Evolutionary conservation across 2,329 filamentous ascomycete genomes (phyloP), one percentile per base, ranked within the genome.

Genomic region (Colletotrichum godetiae): DNA sequence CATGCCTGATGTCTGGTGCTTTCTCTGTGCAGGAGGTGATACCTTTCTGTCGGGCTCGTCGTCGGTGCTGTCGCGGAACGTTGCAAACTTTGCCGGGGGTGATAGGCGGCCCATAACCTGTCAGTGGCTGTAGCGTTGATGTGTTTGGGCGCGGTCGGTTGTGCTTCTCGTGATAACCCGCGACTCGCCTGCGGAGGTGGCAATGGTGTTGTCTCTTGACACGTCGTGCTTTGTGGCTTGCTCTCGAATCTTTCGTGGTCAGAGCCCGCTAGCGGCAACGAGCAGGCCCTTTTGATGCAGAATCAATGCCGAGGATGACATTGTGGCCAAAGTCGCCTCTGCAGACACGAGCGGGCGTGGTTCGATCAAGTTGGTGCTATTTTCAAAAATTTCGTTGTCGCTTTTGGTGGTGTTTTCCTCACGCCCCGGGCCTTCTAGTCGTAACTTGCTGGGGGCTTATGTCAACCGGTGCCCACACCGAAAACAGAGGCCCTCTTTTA

Each of bases 341-440:
- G 57, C 58, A 31, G 33, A 19, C 58, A 22, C 66, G 35, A 62
- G 66, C 66, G 35, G 66, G 57, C 57, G 57, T 68, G 12, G 31
- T 66, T 66, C 35, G 53, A 56, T 56, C 49, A 56, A 65, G 56
- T 65, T 37, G 31, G 46, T 55, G 42, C 57, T 68, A 57, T 68
- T 37, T 62, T 68, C 53, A 37, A 68, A 49, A 42, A 57, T 27
- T 58, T 66, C 24, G 63, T 49, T 57, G 52, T 66, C 53, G 52
- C 29, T 46, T 5, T 58, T 57, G 24, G 19, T 58, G 53, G 42
- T 53, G 49, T 53, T n/a, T 53, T 53, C 24, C 49, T n/a, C n/a
- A n/a, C n/a, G n/a, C n/a, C n/a, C n/a, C n/a, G n/a, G n/a, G n/a
- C n/a, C n/a, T n/a, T n/a, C n/a, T n/a, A n/a, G n/a, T n/a, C n/a